A percentile compares a stretch with the other conserved stretches of the same genome.
These are phyloP conservation scores for Amaranthus hypochondriacus DNA, from an alignment of 148 eudicot species.

Conservation along the genomic window DNA sequence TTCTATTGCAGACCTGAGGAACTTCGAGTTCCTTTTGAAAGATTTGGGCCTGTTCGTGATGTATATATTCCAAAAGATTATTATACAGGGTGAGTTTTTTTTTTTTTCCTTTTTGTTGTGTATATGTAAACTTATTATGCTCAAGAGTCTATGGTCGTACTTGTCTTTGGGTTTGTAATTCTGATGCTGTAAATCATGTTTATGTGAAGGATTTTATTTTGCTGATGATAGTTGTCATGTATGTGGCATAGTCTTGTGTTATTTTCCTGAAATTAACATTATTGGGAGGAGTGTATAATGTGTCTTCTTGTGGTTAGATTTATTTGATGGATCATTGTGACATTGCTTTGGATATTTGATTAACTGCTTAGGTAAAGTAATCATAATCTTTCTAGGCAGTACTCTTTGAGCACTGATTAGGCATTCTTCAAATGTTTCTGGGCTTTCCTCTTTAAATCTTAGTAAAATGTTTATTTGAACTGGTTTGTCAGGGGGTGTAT, in stretches of 20 bases:
- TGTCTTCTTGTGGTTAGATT: neutral
- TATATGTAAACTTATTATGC: neutral
- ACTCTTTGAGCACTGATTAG: neutral
- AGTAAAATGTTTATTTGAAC: slow-evolving; percentile 45
- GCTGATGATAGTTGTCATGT: neutral
- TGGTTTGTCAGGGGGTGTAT: slow-evolving; percentile 90
- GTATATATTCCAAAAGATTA: slow-evolving; percentile 73
- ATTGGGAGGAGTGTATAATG: neutral
- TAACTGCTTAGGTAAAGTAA: neutral
- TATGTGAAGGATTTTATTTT: neutral
- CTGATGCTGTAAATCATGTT: neutral
- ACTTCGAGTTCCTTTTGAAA: slow-evolving; percentile 71
- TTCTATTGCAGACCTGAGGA: slow-evolving; percentile 59
- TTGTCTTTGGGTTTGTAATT: neutral
- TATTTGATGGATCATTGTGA: slow-evolving; percentile 1
- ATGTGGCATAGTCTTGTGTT: neutral
- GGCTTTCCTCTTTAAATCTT: slow-evolving; percentile 30
- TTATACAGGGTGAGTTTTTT: slow-evolving; percentile 56
- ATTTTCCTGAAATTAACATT: neutral
- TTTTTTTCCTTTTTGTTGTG: neutral
- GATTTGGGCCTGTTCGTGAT: slow-evolving; percentile 71
- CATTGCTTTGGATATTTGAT: neutral
- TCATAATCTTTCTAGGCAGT: too few species aligned
- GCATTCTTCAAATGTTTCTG: slow-evolving; percentile 7
- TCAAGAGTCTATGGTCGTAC: neutral